phyloP scores from a whole-genome alignment of 1,284 basidiomycete species.

The Puccinia triticina region DNA sequence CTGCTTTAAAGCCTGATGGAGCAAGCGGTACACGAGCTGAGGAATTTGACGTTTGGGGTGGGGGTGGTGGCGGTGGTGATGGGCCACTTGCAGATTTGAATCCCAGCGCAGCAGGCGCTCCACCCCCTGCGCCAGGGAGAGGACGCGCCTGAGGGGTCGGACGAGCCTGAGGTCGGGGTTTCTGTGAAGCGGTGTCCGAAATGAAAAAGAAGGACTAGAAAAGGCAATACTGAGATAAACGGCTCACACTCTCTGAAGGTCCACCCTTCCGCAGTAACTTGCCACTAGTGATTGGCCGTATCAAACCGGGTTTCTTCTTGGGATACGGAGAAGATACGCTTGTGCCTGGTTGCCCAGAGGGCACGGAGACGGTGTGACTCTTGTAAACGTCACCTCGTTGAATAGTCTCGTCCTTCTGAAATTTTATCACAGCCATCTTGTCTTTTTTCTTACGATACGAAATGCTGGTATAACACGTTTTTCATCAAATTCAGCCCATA shows the following conservation, averaged over 20 bases:
- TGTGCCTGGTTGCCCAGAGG: constrained; percentile 79
- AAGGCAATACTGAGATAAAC: constrained; percentile 1
- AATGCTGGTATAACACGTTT: constrained; percentile 65
- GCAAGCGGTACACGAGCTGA: constrained; percentile 50
- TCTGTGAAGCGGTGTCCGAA: constrained; percentile 57
- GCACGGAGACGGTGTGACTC: constrained; percentile 84
- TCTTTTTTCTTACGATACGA: constrained; percentile 96
- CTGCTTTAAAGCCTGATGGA: constrained; percentile 39
- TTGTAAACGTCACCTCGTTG: constrained; percentile 86
- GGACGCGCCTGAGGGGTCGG: constrained; percentile 59
- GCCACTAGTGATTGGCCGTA: constrained; percentile 80
- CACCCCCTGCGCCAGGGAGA: constrained; percentile 53
- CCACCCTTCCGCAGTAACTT: constrained; percentile 78
- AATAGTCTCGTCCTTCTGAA: constrained; percentile 84
- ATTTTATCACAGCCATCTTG: constrained; percentile 85
- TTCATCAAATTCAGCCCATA: background rate
- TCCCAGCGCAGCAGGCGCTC: constrained; percentile 8
- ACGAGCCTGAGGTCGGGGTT: constrained; percentile 49
- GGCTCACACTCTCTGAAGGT: constrained; percentile 66
- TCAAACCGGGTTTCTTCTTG: constrained; percentile 80
- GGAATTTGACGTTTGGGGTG: constrained; percentile 57
- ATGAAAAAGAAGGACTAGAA: constrained; percentile 60
- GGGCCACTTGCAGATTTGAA: constrained; percentile 52
- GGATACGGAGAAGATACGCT: constrained; percentile 82
- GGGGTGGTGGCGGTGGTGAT: constrained; percentile 64